phyloP scores from a whole-genome alignment of 78 protist genomes.

The Creolimax fragrantissima region DNA sequence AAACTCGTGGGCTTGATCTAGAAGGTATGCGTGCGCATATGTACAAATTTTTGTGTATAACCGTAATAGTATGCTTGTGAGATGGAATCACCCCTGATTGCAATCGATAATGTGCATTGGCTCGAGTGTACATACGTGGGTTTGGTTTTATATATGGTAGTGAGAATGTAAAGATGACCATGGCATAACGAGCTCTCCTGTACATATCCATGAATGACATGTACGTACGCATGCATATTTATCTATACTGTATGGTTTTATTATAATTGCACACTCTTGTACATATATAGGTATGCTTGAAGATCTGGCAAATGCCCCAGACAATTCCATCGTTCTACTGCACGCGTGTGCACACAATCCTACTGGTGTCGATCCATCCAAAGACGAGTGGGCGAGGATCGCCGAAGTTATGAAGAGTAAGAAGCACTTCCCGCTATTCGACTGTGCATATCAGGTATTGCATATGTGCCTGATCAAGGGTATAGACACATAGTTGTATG shows the following conservation, averaged over 20 bases:
- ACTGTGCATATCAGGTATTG: slow-evolving; percentile 91
- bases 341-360: slow-evolving; percentile 99
- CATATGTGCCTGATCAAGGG: background rate
- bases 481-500: too few species aligned
- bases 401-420: slow-evolving; percentile 1
- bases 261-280: background rate
- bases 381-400: slow-evolving; percentile 86
- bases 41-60: slow-evolving; percentile 5
- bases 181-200: background rate
- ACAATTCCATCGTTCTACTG: slow-evolving; percentile 62
- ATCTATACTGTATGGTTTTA: too few species aligned
- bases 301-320: slow-evolving; percentile 34
- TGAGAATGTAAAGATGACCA: background rate
- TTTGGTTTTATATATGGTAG: background rate
- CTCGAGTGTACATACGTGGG: background rate
- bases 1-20: slow-evolving; percentile 60
- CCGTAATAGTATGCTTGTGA: too few species aligned
- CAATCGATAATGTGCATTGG: too few species aligned
- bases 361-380: slow-evolving; percentile 97
- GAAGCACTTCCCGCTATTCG: slow-evolving; percentile 68
- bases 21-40: slow-evolving; percentile 36
- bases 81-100: too few species aligned
- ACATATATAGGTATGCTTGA: background rate
- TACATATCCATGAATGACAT: background rate
- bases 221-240: background rate